Evolutionary conservation across 805 yeast species (phyloP).

Genomic region (Kregervanrija delftensis): DNA sequence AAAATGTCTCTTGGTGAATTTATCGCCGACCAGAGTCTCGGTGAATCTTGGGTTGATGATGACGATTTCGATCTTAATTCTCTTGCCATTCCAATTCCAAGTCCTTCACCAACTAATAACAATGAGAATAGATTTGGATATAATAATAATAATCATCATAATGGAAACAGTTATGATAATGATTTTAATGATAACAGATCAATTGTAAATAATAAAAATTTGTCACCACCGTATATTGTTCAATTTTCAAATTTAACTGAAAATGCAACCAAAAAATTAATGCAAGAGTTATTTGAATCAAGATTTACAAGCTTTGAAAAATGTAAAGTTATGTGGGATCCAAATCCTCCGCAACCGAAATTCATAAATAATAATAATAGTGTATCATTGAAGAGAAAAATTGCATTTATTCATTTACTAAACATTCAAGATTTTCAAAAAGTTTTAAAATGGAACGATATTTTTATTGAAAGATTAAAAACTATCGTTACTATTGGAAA

Average conservation of each 20-base stretch:
- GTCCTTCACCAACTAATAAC: slow-evolving; percentile 7
- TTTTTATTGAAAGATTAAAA: slow-evolving; percentile 32
- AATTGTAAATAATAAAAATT: not conserved
- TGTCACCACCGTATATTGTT: slow-evolving; percentile 56
- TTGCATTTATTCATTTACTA: slow-evolving; percentile 57
- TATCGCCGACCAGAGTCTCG: slow-evolving; percentile 36
- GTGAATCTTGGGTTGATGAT: slow-evolving; percentile 55
- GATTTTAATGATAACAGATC: not conserved
- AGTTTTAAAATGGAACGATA: slow-evolving; percentile 57
- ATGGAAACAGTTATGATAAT: not conserved
- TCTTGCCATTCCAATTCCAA: slow-evolving; percentile 38
- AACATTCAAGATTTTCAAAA: slow-evolving; percentile 46
- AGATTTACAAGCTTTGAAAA: slow-evolving; percentile 52
- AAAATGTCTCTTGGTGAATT: slow-evolving; percentile 43
- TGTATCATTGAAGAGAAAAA: slow-evolving; percentile 34
- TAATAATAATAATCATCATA: not conserved
- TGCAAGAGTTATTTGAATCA: slow-evolving; percentile 56
- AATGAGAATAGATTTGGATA: not conserved
- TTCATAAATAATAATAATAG: slow-evolving; percentile 12
- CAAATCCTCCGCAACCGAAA: slow-evolving; percentile 22
- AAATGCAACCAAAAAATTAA: slow-evolving; percentile 40
- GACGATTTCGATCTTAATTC: slow-evolving; percentile 61
- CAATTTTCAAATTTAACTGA: slow-evolving; percentile 58
- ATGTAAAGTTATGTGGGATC: slow-evolving; percentile 45
- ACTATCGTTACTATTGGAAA: slow-evolving; percentile 30